Evolutionary conservation across 108 stramenopile species (phyloP), one percentile per base, ranked within the genome.

Genomic region (Aurantiochytrium sp.): DNA sequence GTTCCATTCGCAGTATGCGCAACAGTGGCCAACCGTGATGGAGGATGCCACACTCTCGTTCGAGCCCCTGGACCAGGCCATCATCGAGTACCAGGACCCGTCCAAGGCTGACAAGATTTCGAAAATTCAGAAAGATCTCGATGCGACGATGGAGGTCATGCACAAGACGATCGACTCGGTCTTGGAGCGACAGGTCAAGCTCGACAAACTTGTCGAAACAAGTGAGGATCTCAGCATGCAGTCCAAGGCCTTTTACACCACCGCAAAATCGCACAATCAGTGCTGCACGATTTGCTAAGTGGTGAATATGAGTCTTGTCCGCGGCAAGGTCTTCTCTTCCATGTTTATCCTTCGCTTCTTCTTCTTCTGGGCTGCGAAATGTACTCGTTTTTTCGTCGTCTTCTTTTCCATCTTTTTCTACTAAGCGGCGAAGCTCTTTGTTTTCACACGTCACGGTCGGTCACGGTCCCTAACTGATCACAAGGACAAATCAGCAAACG

Each of bases 171-270:
- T 99, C 94, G 98, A 99, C 93, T 93, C 92, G 55, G 97, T 99
- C 6, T 94, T 99, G 91, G 98, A 97, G 90, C 93, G 98, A 88
- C 98, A 98, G 60, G 98, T 96, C 87, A 98, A 98, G 91, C 94
- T 99, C 76, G 99, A 99, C 90, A 95, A 96, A 88, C 92, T 99
- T 83, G 98, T 99, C 58, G 98, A 98, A 88, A 95, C 97, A 83
- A 95, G 94, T 72, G 97, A 98, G 92, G 98, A 99, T 91, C 92
- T 99, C 88, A 96, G 95, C 88, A 94, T 95, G 72, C 98, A 99
- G 91, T 96, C 96, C 90, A 99, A 99, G 95, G 96, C 98, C 96
- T 99, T 99, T 93, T 99, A 99, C 96, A 98, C 97, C 90, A 97
- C 97, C 88, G 99, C 99, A 23, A 97, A 96, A 92, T 97, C 97